Conservation (phyloP, 495 filamentous ascomycete species). For the Lophiotrema nucula region DNA sequence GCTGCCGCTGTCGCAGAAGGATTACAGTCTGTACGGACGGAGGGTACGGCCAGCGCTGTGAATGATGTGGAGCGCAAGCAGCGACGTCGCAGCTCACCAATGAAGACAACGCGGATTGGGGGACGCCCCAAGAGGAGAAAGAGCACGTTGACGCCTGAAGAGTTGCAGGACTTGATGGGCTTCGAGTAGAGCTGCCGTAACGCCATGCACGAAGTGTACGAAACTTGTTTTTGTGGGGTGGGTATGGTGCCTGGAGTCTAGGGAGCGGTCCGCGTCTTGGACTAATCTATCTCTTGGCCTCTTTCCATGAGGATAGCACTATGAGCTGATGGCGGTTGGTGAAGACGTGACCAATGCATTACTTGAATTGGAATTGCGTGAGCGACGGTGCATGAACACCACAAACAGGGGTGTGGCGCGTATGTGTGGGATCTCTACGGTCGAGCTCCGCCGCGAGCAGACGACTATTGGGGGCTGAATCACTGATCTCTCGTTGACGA, state of each 20-base stretch:
- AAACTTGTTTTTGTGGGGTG: conserved; percentile 17
- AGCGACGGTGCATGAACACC: conserved; percentile 26
- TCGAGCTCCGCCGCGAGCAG: not conserved
- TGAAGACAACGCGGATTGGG: conserved; percentile 40
- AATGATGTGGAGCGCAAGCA: conserved; percentile 31
- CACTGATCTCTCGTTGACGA: not conserved
- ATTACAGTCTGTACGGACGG: conserved; percentile 6
- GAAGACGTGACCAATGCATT: conserved; percentile 11
- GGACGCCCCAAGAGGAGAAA: conserved; percentile 43
- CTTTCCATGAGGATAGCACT: too few relatives aligned
- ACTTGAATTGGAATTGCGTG: conserved; percentile 10
- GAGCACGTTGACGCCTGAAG: conserved; percentile 45
- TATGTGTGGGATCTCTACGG: conserved; percentile 21
- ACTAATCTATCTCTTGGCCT: conserved; percentile 20
- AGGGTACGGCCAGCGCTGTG: conserved; percentile 7
- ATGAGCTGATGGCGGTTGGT: not conserved
- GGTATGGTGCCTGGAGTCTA: not conserved
- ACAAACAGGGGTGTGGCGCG: conserved; percentile 23
- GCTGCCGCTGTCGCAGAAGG: conserved; percentile 37
- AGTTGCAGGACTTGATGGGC: conserved; percentile 38
- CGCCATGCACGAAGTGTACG: not conserved
- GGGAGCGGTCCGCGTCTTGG: conserved; percentile 1
- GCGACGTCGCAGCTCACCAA: conserved; percentile 21
- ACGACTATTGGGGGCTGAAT: conserved; percentile 21
- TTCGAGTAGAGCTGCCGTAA: conserved; percentile 4